Evolutionary conservation across 1,284 basidiomycete species (phyloP).

Genomic region (Spongispora temasekensis): DNA sequence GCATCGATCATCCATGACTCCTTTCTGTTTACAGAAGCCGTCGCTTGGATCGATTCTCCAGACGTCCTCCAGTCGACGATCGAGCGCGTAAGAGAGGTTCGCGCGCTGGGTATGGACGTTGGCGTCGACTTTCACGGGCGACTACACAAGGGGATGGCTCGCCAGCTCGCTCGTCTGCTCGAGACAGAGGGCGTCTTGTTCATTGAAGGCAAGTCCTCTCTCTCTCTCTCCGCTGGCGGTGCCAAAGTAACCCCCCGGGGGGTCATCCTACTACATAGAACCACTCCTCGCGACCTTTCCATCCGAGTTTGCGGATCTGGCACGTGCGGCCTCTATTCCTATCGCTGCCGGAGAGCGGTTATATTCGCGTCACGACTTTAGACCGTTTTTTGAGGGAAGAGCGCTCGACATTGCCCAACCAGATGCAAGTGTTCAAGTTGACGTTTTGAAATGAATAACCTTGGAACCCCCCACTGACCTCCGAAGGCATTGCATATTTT

Average conservation of each 20-base stretch:
- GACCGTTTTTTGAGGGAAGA: constrained; percentile 71
- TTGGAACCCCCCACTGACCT: too few relatives aligned
- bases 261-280: too few relatives aligned
- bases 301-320: constrained; percentile 66
- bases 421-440: constrained; percentile 47
- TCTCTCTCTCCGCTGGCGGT: too few relatives aligned
- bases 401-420: constrained; percentile 76
- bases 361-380: constrained; percentile 67
- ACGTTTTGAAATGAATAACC: too few relatives aligned
- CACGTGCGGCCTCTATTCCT: constrained; percentile 61
- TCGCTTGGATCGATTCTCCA: constrained; percentile 50
- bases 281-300: constrained; percentile 70
- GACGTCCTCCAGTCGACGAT: constrained; percentile 57
- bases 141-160: constrained; percentile 77
- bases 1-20: too few relatives aligned
- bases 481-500: background rate
- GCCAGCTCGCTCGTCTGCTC: constrained; percentile 68
- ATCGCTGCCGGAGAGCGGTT: constrained; percentile 75
- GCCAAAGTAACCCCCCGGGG: too few relatives aligned
- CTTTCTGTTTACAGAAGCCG: constrained; percentile 43
- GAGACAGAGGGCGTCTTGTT: constrained; percentile 71
- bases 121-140: constrained; percentile 64
- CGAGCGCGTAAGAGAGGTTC: constrained; percentile 62
- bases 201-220: constrained; percentile 62
- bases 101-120: constrained; percentile 66